These are phyloP conservation scores for Raffaelea albimanens DNA, from an alignment of 2,329 filamentous ascomycete species.

Conservation along the genomic window DNA sequence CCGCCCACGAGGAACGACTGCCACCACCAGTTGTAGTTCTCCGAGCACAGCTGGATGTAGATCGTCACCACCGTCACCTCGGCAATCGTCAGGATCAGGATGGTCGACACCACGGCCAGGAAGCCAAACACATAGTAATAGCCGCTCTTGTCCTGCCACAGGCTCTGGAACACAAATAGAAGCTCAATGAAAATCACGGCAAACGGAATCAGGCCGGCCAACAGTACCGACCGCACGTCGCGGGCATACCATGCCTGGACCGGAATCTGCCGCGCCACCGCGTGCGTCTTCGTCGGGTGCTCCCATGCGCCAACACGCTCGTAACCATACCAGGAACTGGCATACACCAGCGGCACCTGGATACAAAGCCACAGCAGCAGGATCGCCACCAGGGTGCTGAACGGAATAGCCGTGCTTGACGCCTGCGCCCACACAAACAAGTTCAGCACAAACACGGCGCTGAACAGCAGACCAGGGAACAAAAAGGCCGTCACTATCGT, in stretches of 20 bases:
- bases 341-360: constrained; percentile 75
- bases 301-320: constrained; percentile 59
- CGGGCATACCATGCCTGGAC: constrained; percentile 66
- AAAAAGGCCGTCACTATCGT: constrained; percentile 67
- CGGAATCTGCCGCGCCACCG: constrained; percentile 65
- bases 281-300: constrained; percentile 69
- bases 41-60: constrained; percentile 72
- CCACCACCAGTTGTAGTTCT: constrained; percentile 94
- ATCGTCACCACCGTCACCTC: constrained; percentile 78
- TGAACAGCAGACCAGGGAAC: constrained; percentile 70
- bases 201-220: constrained; percentile 74
- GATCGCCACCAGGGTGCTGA: constrained; percentile 66
- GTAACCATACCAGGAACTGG: constrained; percentile 71
- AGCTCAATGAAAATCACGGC: constrained; percentile 36
- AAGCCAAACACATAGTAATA: constrained; percentile 93
- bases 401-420: constrained; percentile 78
- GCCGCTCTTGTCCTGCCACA: constrained; percentile 85
- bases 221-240: constrained; percentile 51
- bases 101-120: constrained; percentile 61
- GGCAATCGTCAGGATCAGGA: constrained; percentile 67
- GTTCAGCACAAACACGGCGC: constrained; percentile 69
- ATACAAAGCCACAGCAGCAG: constrained; percentile 74
- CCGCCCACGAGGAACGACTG: constrained; percentile 74
- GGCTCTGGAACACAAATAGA: constrained; percentile 43
- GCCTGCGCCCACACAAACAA: constrained; percentile 87